These are phyloP conservation scores for Quercus mongolica DNA, from an alignment of 306 rosid genomes.

Conservation along the genomic window DNA sequence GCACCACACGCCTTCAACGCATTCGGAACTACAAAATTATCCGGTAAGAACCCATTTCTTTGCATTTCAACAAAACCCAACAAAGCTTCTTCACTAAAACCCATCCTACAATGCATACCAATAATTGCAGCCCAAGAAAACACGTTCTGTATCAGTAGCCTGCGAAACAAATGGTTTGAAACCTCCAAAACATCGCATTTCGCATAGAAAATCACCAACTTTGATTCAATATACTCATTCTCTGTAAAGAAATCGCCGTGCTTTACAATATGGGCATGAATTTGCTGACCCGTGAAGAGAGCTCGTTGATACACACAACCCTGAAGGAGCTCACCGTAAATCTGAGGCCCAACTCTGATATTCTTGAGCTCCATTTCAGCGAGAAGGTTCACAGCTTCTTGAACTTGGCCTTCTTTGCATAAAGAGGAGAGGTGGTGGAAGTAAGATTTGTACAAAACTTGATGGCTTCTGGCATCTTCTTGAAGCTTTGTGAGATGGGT, in stretches of 20 bases:
- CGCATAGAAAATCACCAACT: conserved; percentile 35
- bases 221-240: conserved; percentile 59
- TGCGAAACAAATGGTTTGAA: conserved; percentile 45
- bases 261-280: conserved; percentile 65
- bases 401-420: conserved; percentile 53
- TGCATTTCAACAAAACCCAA: conserved; percentile 48
- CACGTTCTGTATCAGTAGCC: conserved; percentile 33
- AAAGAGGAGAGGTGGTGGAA: conserved; percentile 39
- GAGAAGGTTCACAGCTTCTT: conserved; percentile 41
- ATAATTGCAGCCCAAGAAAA: conserved; percentile 87
- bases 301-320: conserved; percentile 69
- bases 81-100: conserved; percentile 48
- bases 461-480: conserved; percentile 14
- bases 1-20: conserved; percentile 76
- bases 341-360: conserved; percentile 36
- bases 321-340: conserved; percentile 75
- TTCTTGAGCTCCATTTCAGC: conserved; percentile 29
- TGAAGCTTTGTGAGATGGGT: conserved; percentile 26
- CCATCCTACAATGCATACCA: conserved; percentile 57
- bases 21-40: conserved; percentile 79
- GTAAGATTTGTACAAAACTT: conserved; percentile 30
- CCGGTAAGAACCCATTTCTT: conserved; percentile 48
- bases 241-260: conserved; percentile 30
- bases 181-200: not conserved
- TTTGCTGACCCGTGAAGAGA: conserved; percentile 60